Evolutionary conservation across 768 basidiomycete genomes (phyloP).

Genomic region (Pisolithus sp.): DNA sequence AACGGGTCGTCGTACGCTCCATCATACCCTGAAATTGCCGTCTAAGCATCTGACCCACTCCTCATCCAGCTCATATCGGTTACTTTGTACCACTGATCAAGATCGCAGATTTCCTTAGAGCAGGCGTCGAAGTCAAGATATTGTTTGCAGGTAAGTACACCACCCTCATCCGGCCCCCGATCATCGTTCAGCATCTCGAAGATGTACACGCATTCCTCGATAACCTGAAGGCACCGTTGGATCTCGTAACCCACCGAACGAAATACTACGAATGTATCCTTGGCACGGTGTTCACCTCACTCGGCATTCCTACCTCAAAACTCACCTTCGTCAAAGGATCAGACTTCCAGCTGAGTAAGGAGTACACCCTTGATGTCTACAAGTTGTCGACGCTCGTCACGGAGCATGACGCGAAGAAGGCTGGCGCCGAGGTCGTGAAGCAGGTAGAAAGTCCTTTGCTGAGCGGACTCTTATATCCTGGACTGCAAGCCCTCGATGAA

Average conservation of each 20-base stretch:
- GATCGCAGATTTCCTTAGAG: conserved; percentile 91
- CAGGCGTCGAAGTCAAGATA: conserved; percentile 85
- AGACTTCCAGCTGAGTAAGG: conserved; percentile 83
- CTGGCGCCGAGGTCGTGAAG: conserved; percentile 98
- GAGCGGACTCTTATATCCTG: conserved; percentile 92
- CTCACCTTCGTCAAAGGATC: conserved; percentile 85
- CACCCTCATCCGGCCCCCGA: background rate
- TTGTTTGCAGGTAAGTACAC: conserved; percentile 61
- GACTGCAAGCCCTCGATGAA: conserved; percentile 94
- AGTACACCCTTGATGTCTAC: conserved; percentile 96
- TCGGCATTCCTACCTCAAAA: conserved; percentile 85
- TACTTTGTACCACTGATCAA: conserved; percentile 95
- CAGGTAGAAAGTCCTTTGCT: conserved; percentile 89
- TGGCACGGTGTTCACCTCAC: conserved; percentile 74
- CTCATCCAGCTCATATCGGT: conserved; percentile 80
- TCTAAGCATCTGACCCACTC: background rate
- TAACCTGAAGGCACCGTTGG: conserved; percentile 91
- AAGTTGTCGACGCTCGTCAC: conserved; percentile 84
- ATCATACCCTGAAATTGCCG: background rate
- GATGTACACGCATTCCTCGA: conserved; percentile 98
- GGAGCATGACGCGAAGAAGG: conserved; percentile 96
- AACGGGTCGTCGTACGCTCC: conserved; percentile 81
- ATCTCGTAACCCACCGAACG: conserved; percentile 81
- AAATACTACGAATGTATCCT: conserved; percentile 87
- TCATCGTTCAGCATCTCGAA: conserved; percentile 19